Conservation (phyloP, 495 filamentous ascomycete species). For the Hypoxylon cercidicola region DNA sequence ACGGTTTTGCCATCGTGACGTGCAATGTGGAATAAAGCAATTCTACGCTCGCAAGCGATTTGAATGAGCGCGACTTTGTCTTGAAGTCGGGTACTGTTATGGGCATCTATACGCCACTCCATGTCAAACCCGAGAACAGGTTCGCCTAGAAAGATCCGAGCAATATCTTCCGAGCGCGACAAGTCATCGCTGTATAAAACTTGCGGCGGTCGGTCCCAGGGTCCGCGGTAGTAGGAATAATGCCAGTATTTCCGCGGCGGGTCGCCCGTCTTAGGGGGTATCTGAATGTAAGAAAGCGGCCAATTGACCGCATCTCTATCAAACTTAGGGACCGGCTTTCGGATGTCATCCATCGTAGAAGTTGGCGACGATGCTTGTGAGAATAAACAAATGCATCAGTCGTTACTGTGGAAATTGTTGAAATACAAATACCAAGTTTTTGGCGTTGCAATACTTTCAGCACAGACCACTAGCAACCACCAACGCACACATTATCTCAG, state of each 20-base stretch:
- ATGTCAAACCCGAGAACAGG: conserved; percentile 78
- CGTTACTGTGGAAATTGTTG: too few relatives aligned
- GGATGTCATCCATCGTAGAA: too few relatives aligned
- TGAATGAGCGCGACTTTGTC: conserved; percentile 76
- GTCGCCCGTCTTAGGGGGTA: not conserved
- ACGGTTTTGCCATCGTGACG: conserved; percentile 54
- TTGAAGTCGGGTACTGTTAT: conserved; percentile 54
- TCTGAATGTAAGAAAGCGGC: too few relatives aligned
- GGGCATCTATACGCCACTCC: conserved; percentile 70
- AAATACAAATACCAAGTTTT: too few relatives aligned
- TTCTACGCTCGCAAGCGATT: conserved; percentile 71
- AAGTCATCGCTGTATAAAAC: conserved; percentile 28
- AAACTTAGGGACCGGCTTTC: too few relatives aligned
- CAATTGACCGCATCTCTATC: too few relatives aligned
- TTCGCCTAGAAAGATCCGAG: conserved; percentile 68
- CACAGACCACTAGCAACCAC: too few relatives aligned
- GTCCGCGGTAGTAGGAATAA: conserved; percentile 18
- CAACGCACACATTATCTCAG: too few relatives aligned
- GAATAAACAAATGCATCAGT: too few relatives aligned
- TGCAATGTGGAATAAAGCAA: conserved; percentile 76
- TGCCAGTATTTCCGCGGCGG: conserved; percentile 12
- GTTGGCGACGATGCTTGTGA: too few relatives aligned
- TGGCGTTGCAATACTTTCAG: too few relatives aligned
- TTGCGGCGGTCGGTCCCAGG: not conserved
- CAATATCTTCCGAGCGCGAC: conserved; percentile 51